Base-by-base conservation (phyloP, 495 filamentous ascomycete species). In the Penicillium mononematosum region DNA sequence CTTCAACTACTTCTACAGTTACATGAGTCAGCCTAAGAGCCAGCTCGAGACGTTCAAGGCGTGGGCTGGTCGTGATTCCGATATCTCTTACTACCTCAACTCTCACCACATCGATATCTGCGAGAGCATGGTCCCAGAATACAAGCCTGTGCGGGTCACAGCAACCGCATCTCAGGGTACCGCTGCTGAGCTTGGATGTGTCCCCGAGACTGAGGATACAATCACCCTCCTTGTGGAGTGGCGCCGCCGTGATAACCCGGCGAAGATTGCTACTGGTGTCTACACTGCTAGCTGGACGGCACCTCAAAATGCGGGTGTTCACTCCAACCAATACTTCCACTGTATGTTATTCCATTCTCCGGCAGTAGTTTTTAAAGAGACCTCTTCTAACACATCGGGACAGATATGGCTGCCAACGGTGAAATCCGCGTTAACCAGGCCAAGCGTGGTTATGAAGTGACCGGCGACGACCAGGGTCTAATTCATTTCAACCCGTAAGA, bases 1-100 rank as follows among this genome's bases (percentile, higher is more conserved):
- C 70, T 96, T 96, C 83, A 96, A 95, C 75, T 96, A 96, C 79
- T 97, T 96, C 74, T 96, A 96, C 78, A 88, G 83, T 60, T 97
- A 96, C 78, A 96, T 97, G 92, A 88, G 84, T 49, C 92, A 97
- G 79, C 92, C 92, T 22, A 96, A 97, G 69, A 86, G 73, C 19
- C 92, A 96, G 74, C 80, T 97, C 6, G 90, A 95, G 76, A 96
- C 92, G 0, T 97, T 97, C 85, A 94, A 91, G 72, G 89, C 92
- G 0, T 97, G 92, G 92, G 92, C 92, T 0, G 92, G 92, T 46
- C 82, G 84, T 50, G 91, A 96, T 64, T 90, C 85, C 34, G 92
- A 96, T 74, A 96, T 96, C 63, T 90, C 85, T 3, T 97, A 97
- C 74, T 97, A 96, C 67, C 81, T 97, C 11, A 97, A 97, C 78